Percentiles rank a stretch among this genome's conserved stretches.
phyloP scores from a whole-genome alignment of 331 rosid species.

The Erythrophleum ivorense region DNA sequence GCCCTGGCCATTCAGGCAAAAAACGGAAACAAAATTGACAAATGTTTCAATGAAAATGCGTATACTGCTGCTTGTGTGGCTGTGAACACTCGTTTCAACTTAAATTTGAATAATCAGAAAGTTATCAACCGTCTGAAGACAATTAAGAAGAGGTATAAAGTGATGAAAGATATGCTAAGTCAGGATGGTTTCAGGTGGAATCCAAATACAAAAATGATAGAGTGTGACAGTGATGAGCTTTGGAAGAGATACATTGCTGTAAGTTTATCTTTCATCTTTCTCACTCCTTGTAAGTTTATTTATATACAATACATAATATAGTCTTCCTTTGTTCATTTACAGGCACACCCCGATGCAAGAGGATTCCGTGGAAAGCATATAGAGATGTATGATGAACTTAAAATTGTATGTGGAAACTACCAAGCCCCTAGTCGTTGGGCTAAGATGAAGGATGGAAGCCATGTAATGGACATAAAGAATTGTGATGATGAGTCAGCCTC shows the following conservation, averaged over 20 bases:
- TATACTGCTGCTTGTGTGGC: conserved; percentile 79
- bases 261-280: conserved; percentile 41
- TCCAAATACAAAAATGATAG: conserved; percentile 65
- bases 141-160: conserved; percentile 77
- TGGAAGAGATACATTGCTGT: conserved; percentile 80
- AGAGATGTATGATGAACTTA: conserved; percentile 85
- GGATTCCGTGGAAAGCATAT: conserved; percentile 71
- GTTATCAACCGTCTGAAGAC: conserved; percentile 84
- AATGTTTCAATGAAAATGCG: conserved; percentile 84
- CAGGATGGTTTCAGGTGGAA: conserved; percentile 83
- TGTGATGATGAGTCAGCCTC: conserved; percentile 66
- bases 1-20: conserved; percentile 78
- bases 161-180: conserved; percentile 69
- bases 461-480: conserved; percentile 54
- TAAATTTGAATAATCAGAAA: conserved; percentile 80
- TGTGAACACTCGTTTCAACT: conserved; percentile 70
- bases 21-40: conserved; percentile 77
- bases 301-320: conserved; percentile 26
- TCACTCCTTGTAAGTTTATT: conserved; percentile 25
- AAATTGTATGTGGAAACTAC: conserved; percentile 85
- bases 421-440: conserved; percentile 79
- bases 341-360: conserved; percentile 82
- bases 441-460: conserved; percentile 61
- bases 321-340: conserved; percentile 39
- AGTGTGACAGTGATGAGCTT: conserved; percentile 66